phyloP scores from a whole-genome alignment of 2,329 filamentous ascomycete genomes.

The Colletotrichum melonis region DNA sequence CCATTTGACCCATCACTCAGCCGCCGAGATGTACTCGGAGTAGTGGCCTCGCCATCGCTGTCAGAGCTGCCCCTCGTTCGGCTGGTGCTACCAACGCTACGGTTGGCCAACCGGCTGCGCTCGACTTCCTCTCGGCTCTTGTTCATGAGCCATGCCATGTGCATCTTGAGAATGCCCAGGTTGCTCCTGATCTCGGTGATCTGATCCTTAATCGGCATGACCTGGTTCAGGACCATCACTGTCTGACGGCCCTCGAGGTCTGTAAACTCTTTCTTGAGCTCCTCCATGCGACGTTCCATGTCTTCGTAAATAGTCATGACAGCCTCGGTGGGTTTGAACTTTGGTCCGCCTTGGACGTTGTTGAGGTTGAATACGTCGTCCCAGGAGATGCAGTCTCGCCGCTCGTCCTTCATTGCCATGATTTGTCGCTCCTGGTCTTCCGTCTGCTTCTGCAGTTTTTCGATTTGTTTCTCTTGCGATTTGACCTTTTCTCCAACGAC shows the following conservation, averaged over 20 bases:
- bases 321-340: conserved; percentile 36
- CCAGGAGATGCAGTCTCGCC: conserved; percentile 33
- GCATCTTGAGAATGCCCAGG: conserved; percentile 68
- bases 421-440: conserved; percentile 49
- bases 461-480: conserved; percentile 61
- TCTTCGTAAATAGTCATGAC: conserved; percentile 39
- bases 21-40: conserved; percentile 38
- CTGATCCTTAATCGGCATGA: conserved; percentile 71
- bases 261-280: conserved; percentile 66
- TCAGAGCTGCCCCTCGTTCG: conserved; percentile 41
- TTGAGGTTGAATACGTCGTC: conserved; percentile 33
- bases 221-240: conserved; percentile 71
- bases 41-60: conserved; percentile 36
- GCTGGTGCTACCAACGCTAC: conserved; percentile 38
- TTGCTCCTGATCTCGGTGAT: conserved; percentile 69
- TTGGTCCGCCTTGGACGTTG: conserved; percentile 27
- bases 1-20: conserved; percentile 47
- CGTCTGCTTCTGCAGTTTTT: conserved; percentile 49
- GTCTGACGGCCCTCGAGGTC: conserved; percentile 71
- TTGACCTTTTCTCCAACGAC: conserved; percentile 60
- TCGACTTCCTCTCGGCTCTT: conserved; percentile 59
- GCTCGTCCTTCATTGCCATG: conserved; percentile 45
- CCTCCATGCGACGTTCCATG: conserved; percentile 56
- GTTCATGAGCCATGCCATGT: conserved; percentile 69
- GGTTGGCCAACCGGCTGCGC: conserved; percentile 43